These are phyloP conservation scores for Halophytophthora batemanensis DNA, from an alignment of 352 stramenopile genomes.

Conservation along the genomic window DNA sequence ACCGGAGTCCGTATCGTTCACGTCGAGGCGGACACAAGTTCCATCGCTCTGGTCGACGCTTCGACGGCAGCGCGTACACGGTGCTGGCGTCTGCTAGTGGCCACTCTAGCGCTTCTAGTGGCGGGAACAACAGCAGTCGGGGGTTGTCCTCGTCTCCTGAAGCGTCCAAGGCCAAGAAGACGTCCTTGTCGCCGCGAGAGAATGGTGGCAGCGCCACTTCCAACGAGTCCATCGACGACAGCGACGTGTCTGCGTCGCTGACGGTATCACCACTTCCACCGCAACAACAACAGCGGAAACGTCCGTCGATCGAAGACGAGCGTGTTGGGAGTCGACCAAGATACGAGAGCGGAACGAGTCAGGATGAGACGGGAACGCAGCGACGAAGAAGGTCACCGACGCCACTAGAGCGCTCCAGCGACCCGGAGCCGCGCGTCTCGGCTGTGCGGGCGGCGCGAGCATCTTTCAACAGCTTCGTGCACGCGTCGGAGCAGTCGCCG, in stretches of 20 bases:
- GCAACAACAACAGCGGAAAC: not conserved
- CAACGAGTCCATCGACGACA: conserved; percentile 39
- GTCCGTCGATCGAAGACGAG: conserved; percentile 29
- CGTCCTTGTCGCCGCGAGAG: conserved; percentile 11
- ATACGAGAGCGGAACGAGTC: not conserved
- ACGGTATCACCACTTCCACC: conserved; percentile 13
- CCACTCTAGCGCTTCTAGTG: too few relatives aligned
- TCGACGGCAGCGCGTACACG: conserved; percentile 15
- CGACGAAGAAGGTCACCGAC: not conserved
- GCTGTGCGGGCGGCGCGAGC: conserved; percentile 3
- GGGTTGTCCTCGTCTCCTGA: conserved; percentile 16
- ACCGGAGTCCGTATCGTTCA: too few relatives aligned
- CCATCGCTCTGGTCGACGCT: conserved; percentile 22
- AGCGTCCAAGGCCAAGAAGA: conserved; percentile 4
- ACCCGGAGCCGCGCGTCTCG: conserved; percentile 13
- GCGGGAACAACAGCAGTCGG: conserved; percentile 21
- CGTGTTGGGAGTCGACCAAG: too few relatives aligned
- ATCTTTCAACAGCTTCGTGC: conserved; percentile 17
- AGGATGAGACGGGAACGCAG: too few relatives aligned
- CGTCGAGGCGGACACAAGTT: conserved; percentile 30
- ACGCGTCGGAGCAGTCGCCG: conserved; percentile 5
- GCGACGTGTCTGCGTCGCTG: conserved; percentile 29
- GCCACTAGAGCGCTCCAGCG: conserved; percentile 13
- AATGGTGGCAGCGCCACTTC: conserved; percentile 36
- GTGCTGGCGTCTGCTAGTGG: conserved; percentile 11